A percentile compares a stretch with the other conserved stretches of the same genome.
phyloP scores from a whole-genome alignment of 768 basidiomycete genomes.

The Xerocomellus amylosporus region DNA sequence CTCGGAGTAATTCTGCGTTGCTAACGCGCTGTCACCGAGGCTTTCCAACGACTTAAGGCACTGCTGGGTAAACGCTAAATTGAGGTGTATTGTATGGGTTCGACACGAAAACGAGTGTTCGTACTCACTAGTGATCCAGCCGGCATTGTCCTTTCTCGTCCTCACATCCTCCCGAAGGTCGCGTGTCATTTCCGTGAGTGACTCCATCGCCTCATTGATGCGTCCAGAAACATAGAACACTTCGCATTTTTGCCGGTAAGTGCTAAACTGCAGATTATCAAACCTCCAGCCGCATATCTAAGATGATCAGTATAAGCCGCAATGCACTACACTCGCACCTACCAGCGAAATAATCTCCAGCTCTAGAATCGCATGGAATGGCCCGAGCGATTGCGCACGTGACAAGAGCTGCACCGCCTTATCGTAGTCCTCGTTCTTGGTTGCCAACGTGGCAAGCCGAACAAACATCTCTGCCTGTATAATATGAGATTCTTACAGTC shows the following conservation, averaged over 20 bases:
- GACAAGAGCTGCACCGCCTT: neutral
- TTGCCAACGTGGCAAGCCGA: neutral
- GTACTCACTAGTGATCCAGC: constrained; percentile 1
- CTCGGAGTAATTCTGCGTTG: neutral
- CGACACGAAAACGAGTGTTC: neutral
- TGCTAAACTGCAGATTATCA: neutral
- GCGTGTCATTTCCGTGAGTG: neutral
- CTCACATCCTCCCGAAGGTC: neutral
- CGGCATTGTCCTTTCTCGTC: neutral
- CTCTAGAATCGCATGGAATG: neutral
- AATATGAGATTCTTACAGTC: neutral
- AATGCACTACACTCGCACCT: neutral
- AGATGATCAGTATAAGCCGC: neutral
- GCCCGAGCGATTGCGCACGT: neutral
- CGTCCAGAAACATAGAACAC: neutral
- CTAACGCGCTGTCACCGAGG: neutral
- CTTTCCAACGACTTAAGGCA: neutral
- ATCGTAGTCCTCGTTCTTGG: neutral
- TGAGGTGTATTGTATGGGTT: neutral
- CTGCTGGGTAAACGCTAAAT: neutral
- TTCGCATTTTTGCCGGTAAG: neutral
- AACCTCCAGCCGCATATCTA: constrained; percentile 8
- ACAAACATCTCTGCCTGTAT: constrained; percentile 3
- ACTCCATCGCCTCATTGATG: neutral
- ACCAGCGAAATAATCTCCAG: neutral